Evolutionary conservation across 177 flowering plant species (phyloP), one percentile per base, ranked within the genome.

Genomic region (Vitis hybrid): DNA sequence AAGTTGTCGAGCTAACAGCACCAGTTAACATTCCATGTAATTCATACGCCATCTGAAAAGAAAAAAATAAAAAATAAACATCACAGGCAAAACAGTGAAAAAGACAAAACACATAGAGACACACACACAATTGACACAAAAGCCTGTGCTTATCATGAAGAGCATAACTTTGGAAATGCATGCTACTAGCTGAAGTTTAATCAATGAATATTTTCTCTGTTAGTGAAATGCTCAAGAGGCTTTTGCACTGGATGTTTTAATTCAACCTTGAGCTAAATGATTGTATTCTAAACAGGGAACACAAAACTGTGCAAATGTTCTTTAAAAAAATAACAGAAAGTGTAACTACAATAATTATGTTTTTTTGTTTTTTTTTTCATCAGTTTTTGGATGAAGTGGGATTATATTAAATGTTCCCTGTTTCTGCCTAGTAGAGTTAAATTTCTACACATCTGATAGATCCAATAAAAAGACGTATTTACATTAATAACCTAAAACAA

Each of bases 1-100:
- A 84, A 40, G 91, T 77, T 70, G 72, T 74, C 62, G 70, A 60
- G 81, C 82, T 86, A 56, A 85, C 71, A 62, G 87, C 90, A 72
- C 87, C 86, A 71, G 85, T 86, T 71, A 95, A 74, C 72, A 89
- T 74, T 15, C 89, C 85, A 70, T 86, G 85, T 77, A 95, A 67
- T 69, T 95, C 98, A 84, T 87, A 79, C 57, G 99, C 97, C 99
- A 95, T 95, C 99, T 95, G 85, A 68, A 75, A 71, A 73, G 30
- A 30, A 6, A 67, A 51, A 7, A 8, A 52, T 3, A 57, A 14
- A 67, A 63, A 46, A 21, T 1, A 21, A 21, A 52, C 32, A 19
- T n/a, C 19, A 54, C n/a, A 64, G 51, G 51, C 17, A 10, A 18
- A 1, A 19, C 18, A 18, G 6, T 48, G 27, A 21, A 8, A 62